phyloP scores from a whole-genome alignment of 176 grass and related monocot genomes.

The Cenchrus fungigraminus region DNA sequence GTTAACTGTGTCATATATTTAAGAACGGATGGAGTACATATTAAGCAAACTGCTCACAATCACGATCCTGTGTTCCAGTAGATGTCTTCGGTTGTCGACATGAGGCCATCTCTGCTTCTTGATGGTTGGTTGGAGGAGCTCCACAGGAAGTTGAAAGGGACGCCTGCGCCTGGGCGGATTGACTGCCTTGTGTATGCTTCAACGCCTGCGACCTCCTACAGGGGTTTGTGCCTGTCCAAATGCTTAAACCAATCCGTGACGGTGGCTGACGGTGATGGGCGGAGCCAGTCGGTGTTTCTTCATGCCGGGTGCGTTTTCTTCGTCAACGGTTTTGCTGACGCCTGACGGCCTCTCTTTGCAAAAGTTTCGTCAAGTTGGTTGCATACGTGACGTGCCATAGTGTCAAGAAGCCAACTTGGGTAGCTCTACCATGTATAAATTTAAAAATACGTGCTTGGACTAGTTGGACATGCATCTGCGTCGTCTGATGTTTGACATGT shows the following conservation, averaged over 20 bases:
- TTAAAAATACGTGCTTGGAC: not conserved
- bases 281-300: not conserved
- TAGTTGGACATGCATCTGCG: not conserved
- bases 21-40: not conserved
- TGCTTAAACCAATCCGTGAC: not conserved
- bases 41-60: not conserved
- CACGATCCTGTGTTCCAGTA: not conserved
- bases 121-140: not conserved
- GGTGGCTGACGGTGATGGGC: constrained; percentile 13
- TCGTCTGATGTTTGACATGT: not conserved
- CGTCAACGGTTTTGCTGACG: not conserved
- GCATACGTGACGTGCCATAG: not conserved
- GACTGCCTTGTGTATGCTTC: constrained; percentile 16
- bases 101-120: not conserved
- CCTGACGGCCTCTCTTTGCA: not conserved
- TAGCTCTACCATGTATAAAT: not conserved
- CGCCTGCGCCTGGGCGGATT: not conserved
- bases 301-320: not conserved
- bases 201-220: not conserved
- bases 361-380: not conserved
- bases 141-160: not conserved
- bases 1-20: no score
- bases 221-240: no score
- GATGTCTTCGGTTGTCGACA: not conserved
- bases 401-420: not conserved